phyloP scores from a whole-genome alignment of 495 filamentous ascomycete species.

The Daldinia grandis region DNA sequence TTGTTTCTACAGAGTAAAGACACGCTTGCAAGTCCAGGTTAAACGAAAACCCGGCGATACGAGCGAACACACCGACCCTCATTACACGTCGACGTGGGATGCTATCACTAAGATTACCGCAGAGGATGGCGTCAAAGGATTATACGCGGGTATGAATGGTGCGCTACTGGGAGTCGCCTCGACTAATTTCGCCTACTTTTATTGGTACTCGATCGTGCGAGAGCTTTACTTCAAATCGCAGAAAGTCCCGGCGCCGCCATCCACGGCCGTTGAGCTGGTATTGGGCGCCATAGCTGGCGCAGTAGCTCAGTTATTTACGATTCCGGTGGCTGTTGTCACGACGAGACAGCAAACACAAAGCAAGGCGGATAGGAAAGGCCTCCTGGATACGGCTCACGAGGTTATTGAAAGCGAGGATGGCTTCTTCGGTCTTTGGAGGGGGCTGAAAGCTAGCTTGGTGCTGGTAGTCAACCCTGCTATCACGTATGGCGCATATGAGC shows the following conservation, averaged over 20 bases:
- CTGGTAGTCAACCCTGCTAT: constrained; percentile 97
- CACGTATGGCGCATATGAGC: constrained; percentile 97
- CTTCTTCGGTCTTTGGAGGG: constrained; percentile 88
- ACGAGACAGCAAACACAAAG: constrained; percentile 93
- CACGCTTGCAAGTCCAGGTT: constrained; percentile 94
- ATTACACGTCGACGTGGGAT: constrained; percentile 87
- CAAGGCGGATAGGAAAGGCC: constrained; percentile 82
- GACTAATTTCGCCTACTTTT: constrained; percentile 99
- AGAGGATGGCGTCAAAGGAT: constrained; percentile 80
- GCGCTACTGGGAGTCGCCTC: constrained; percentile 91
- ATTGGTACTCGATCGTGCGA: constrained; percentile 95
- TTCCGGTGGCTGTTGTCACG: constrained; percentile 93
- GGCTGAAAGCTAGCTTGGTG: constrained; percentile 94
- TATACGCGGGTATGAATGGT: constrained; percentile 90
- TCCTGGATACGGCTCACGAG: constrained; percentile 88
- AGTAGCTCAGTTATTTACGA: constrained; percentile 93
- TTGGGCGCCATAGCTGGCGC: constrained; percentile 91
- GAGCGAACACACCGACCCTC: constrained; percentile 58
- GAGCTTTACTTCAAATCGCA: constrained; percentile 78
- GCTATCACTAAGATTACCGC: constrained; percentile 86
- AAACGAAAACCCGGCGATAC: constrained; percentile 65
- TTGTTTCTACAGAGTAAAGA: constrained; percentile 77
- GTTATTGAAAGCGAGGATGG: constrained; percentile 93
- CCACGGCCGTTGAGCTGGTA: constrained; percentile 85
- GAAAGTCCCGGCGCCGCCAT: constrained; percentile 68